Conservation (phyloP, 2,329 filamentous ascomycete genomes). For the Xylariales sp. region DNA sequence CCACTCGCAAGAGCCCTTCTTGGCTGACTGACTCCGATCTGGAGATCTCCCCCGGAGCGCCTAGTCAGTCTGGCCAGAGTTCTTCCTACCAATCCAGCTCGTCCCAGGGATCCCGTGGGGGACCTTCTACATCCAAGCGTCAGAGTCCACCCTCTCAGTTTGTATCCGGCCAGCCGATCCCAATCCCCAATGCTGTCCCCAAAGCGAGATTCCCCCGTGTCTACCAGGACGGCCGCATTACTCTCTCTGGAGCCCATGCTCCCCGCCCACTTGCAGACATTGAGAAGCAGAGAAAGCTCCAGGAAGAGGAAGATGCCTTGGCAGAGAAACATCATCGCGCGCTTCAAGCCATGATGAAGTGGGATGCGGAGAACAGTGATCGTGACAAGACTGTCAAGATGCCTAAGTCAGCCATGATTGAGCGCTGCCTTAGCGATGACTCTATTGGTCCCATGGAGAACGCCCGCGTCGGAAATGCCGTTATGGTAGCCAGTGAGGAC, state of each 20-base stretch:
- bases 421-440: neutral
- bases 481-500: neutral
- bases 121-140: neutral
- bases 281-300: neutral
- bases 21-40: neutral
- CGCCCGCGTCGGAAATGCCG: neutral
- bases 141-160: neutral
- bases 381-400: neutral
- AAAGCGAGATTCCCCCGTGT: constrained; percentile 5
- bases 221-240: constrained; percentile 5
- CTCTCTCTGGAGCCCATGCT: constrained; percentile 3
- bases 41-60: neutral
- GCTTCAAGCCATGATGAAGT: constrained; percentile 3
- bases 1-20: neutral
- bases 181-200: constrained; percentile 22
- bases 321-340: constrained; percentile 2
- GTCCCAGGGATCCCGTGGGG: too few species aligned
- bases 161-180: constrained; percentile 10
- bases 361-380: neutral
- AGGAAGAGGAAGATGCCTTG: neutral
- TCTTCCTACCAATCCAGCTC: neutral
- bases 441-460: neutral
- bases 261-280: constrained; percentile 10
- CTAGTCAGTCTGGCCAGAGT: neutral
- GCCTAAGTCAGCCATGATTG: too few species aligned